Evolutionary conservation across 345 rosid species (phyloP), one percentile per base, ranked within the genome.

Genomic region (Bruguiera parviflora): DNA sequence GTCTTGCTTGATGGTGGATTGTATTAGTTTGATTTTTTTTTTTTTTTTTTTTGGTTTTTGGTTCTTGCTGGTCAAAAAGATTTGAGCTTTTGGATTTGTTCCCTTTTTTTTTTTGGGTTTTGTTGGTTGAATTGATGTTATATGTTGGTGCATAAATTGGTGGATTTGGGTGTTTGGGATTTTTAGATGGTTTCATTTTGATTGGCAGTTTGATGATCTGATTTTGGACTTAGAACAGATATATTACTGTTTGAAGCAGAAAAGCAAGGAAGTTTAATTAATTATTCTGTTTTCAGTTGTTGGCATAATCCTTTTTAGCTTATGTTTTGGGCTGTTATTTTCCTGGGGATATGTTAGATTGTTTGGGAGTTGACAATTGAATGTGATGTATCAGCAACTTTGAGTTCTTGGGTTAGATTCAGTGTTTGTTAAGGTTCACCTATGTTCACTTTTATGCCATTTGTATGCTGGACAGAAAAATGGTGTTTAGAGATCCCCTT

Each of bases 401-500:
- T 43, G 19, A 13, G 49, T 43, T 43, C 49, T 43, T 43, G 49
- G 49, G 49, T 43, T 43, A 2, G 16, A 39, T 10, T 39, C 15
- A 9, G 47, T 11, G 15, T 39, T 10, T 39, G 47, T 39, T 9
- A 39, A 39, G 47, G 47, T 39, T 39, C 15, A 39, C 47, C 47
- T 11, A 39, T 39, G 13, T 39, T 43, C 49, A 43, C 13, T 43
- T 43, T 19, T 43, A 13, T 43, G 49, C 13, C 19, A 13, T 43
- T 43, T 3, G 18, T 43, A 43, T 43, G 49, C 49, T 43, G 49
- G 49, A 15, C 49, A 43, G 49, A 43, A 39, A 25, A 68, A 74
- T 81, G 84, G 84, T 81, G 74, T 81, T 81, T 58, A 75, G 84
- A 62, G 77, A 78, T 53, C 64, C 43, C 51, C 70, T 77, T 31